Conservation (phyloP, 768 basidiomycete species). For the Favolaschia claudopus region DNA sequence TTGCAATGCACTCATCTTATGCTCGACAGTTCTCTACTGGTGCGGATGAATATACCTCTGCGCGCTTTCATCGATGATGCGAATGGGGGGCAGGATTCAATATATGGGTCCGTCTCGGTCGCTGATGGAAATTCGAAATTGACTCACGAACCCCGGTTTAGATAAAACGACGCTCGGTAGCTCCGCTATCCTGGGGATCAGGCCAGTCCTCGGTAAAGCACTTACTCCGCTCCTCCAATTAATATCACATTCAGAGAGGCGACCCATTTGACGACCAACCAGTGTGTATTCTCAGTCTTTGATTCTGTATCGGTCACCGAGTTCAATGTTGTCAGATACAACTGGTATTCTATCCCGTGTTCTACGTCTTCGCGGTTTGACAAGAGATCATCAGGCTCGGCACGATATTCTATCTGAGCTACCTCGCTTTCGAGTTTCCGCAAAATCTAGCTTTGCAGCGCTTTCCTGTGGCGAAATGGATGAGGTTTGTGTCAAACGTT, state of each 20-base stretch:
- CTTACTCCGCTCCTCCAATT: not conserved
- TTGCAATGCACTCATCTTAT: not conserved
- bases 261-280: not conserved
- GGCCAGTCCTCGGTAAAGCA: not conserved
- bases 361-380: conserved; percentile 56
- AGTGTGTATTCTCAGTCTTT: not conserved
- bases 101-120: no score
- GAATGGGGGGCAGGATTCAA: no score
- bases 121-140: not conserved
- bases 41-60: conserved; percentile 29
- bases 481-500: no score
- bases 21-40: conserved; percentile 59
- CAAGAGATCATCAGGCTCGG: conserved; percentile 48
- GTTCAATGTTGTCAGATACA: not conserved
- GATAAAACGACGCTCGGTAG: not conserved
- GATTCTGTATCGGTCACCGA: not conserved
- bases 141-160: not conserved
- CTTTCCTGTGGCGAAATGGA: no score
- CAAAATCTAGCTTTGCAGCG: not conserved
- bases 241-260: not conserved
- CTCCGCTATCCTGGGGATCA: not conserved
- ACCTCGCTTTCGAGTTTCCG: not conserved
- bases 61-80: not conserved
- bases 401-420: not conserved
- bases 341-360: conserved; percentile 7